Base-by-base conservation (phyloP, 345 rosid species). In the Adansonia digitata region DNA sequence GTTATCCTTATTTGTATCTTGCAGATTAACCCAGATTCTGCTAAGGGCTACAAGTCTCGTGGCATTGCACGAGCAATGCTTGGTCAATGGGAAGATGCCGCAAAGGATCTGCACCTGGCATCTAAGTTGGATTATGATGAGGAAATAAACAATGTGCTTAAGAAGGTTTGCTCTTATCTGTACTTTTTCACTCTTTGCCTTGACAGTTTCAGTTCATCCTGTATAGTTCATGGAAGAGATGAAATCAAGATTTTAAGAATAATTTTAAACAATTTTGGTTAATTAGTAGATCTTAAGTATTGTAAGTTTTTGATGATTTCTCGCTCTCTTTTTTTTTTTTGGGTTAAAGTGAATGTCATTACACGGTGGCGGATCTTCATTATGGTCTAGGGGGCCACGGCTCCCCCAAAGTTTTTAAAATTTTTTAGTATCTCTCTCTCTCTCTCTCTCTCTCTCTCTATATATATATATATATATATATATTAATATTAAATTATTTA, bases 1-100 rank as follows among this genome's bases (percentile, higher is more conserved):
- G 8, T 59, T 69, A 69, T 75, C 52, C 2, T 17, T 8, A 46
- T 69, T 37, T 20, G 0, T 17, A 22, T 74, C 29, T 51, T 84
- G 15, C 37, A 96, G 98, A 96, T 96, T 71, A 93, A 96, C 76
- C 94, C 97, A 53, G 94, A 95, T 81, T 95, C 98, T 79, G 99
- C 99, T 0, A 96, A 91, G 80, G 99, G 99, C 68, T 93, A 91
- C 86, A 96, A 96, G 82, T 77, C 96, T 61, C 88, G 99, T 12
- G 99, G 99, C 7, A 86, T 96, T 82, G 99, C 97, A 55, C 81
- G 77, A n/a, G 87, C 98, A 69, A 81, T 96, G 97, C 94, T 93
- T 31, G 98, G 98, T 49, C 88, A 86, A 65, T 96, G 99, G 99
- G 94, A 84, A 80, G 91, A 93, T 78, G 91, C 98, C 64, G 98